Base-by-base conservation (phyloP, 345 rosid species). In the Gossypium turneri region DNA sequence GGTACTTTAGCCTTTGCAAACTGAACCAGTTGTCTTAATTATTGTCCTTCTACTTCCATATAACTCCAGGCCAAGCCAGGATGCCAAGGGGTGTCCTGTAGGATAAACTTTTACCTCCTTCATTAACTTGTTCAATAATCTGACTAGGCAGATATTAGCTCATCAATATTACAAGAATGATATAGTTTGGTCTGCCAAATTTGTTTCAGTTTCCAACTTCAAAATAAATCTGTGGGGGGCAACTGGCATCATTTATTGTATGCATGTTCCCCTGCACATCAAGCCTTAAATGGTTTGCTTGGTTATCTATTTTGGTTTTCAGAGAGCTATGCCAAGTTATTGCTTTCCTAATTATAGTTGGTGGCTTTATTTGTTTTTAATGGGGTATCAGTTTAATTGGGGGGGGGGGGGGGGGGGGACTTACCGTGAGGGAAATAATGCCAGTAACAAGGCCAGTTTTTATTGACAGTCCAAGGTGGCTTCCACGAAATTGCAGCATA, bases 391-490 rank as follows among this genome's bases (percentile, higher is more conserved):
- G n/a, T 15, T 43, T 65, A 65, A 19, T 41, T 65, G 2, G 0
- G 20, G 13, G 29, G 12, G 27, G 12, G 53, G 34, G 17, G 12
- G 56, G 12, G 53, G 34, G 17, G 12, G 56, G 83, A 67, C 85
- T 82, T 76, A 93, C 99, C 11, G 98, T 91, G 88, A 95, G 99
- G 60, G 97, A 95, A 67, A 95, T 87, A 50, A 95, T 89, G 80
- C 98, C 99, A 12, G 99, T 95, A 56, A 89, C 75, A 56, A 92
- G 75, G 60, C 98, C 98, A 10, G 98, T 90, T 86, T 90, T 95
- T 2, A 88, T 79, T 8, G 87, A 89, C 7, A 91, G 89, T 34
- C 90, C 96, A 20, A 95, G 81, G 80, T 91, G 79, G 68, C 79
- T 83, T 60, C 98, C 99, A 69, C 75, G 88, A 77, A 93, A 90